Evolutionary conservation across 169 alveolate species (phyloP).

Genomic region (Plasmodium vivax): DNA sequence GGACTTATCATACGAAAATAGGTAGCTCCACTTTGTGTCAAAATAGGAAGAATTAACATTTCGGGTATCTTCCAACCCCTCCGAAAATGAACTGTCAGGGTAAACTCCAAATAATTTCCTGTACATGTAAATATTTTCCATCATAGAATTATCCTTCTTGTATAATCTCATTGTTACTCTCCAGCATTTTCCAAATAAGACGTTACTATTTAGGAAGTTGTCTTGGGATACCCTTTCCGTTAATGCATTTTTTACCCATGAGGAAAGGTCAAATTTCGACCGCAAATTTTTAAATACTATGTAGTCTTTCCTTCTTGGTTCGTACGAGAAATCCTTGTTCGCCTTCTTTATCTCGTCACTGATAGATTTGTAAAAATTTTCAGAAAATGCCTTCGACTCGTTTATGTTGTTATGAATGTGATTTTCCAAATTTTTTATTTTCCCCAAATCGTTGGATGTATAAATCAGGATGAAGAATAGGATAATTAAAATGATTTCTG

Average conservation of each 20-base stretch:
- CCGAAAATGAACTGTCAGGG: constrained; percentile 65
- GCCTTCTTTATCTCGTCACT: constrained; percentile 47
- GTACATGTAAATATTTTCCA: constrained; percentile 34
- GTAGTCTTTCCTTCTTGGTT: constrained; percentile 62
- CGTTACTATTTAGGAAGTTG: constrained; percentile 41
- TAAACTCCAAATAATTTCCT: constrained; percentile 66
- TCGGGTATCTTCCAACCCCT: constrained; percentile 27
- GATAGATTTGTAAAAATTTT: constrained; percentile 6
- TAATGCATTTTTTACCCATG: constrained; percentile 46
- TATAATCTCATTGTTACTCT: constrained; percentile 72
- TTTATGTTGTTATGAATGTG: constrained; percentile 23
- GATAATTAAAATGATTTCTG: constrained; percentile 72
- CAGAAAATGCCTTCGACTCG: constrained; percentile 40
- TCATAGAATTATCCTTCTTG: constrained; percentile 27
- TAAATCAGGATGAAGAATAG: constrained; percentile 74
- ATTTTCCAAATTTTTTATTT: constrained; percentile 54
- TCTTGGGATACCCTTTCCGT: constrained; percentile 24
- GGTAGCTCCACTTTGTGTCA: constrained; percentile 30
- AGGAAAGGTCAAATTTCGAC: constrained; percentile 31
- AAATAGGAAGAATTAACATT: constrained; percentile 32
- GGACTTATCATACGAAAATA: constrained; percentile 40
- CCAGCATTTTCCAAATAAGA: constrained; percentile 70
- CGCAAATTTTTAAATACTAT: constrained; percentile 12
- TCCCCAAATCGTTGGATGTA: constrained; percentile 72
- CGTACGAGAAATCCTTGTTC: constrained; percentile 65